Evolutionary conservation across 768 basidiomycete genomes (phyloP), one percentile per base, ranked within the genome.

Genomic region (Podaxis sp.): DNA sequence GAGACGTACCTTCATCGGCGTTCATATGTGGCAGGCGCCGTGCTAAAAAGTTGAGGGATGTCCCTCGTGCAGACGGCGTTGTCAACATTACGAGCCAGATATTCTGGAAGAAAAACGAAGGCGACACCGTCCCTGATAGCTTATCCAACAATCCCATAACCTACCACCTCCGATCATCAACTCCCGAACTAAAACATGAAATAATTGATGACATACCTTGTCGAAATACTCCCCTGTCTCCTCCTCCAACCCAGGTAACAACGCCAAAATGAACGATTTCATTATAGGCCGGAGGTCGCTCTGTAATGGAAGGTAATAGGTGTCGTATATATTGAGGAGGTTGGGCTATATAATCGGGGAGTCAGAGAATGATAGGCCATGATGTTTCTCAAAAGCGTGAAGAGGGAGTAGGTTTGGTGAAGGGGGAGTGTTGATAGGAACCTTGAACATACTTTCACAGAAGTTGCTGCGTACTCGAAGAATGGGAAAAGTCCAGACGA

Each of bases 401-500:
- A 43, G 55, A 41, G 15, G 17, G 36, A 33, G 25, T 27, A 13
- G 40, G 19, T 22, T 25, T 13, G 11, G 17, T 15, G 41, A 19
- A 4, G 5, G 41, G 19, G 0, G 41, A n/a, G 8, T 5, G 19
- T 43, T 17, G 41, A 19, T 5, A 19, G 41, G 19, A 43, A 17
- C 41, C 41, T 2, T 24, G 36, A 55, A 46, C 76, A 55, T 66
- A 91, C 94, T 83, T 94, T 94, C 62, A 98, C 95, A 19, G 95
- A 95, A n/a, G 96, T 98, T n/a, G 96, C 90, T 9, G 97, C 94
- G 74, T 94, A 98, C 76, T 98, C 94, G 69, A 98, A 98, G 85
- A 98, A 98, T 0, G 97, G 97, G 73, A 99, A 98, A 4, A 99
- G 75, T 6, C 97, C 97, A 3, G 94, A 89, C 0, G 94, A 94